Evolutionary conservation across 225 moss, liverwort and hornwort genomes (phyloP).

Genomic region (Physcomitrellopsis africana): DNA sequence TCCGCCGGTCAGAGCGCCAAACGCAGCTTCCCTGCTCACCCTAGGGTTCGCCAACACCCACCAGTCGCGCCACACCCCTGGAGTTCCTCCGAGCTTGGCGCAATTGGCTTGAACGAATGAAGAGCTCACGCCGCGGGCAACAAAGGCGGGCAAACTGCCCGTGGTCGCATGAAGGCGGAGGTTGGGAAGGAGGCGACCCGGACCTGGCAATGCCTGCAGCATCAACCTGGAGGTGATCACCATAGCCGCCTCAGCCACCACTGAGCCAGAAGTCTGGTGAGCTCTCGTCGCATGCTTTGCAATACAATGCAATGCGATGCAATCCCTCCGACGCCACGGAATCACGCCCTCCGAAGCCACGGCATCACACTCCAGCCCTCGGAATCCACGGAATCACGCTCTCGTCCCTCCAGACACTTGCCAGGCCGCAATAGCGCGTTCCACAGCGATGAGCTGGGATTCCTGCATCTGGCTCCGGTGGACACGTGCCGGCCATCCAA

Average conservation of each 20-base stretch:
- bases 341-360: no score
- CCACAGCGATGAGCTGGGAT: no score
- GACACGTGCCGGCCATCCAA: no score
- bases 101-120: background rate
- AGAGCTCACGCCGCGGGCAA: background rate
- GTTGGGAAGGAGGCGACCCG: conserved; percentile 19
- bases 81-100: background rate
- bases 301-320: background rate
- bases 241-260: background rate
- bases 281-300: background rate
- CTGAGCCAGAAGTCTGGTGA: background rate
- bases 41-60: conserved; percentile 5
- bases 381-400: no score
- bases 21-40: background rate
- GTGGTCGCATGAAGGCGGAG: background rate
- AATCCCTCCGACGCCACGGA: no score
- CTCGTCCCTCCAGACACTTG: no score
- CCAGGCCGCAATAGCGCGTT: no score
- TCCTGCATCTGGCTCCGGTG: no score
- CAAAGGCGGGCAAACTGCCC: background rate
- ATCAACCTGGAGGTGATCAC: conserved; percentile 34
- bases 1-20: background rate
- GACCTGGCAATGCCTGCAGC: conserved; percentile 36
- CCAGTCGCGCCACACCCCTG: background rate
- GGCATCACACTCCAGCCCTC: no score